A percentile compares a stretch with the other conserved stretches of the same genome.
phyloP scores from a whole-genome alignment of 2,329 filamentous ascomycete genomes.

The Paecilomyces dactylethromorphus region DNA sequence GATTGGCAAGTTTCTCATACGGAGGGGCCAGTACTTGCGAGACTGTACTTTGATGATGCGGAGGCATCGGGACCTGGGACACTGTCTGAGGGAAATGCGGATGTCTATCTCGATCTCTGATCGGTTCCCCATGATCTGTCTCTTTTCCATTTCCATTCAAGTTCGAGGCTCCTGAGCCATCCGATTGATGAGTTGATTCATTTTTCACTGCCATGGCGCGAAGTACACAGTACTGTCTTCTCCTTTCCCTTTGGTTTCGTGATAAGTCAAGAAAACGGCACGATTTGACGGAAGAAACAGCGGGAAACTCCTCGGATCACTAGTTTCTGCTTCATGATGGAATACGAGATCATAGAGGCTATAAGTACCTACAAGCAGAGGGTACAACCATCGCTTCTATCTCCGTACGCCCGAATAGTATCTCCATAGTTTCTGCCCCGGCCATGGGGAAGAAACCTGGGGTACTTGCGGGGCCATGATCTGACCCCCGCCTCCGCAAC shows the following conservation, averaged over 20 bases:
- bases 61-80: not conserved
- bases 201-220: not conserved
- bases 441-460: not conserved
- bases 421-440: not conserved
- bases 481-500: not conserved
- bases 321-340: not conserved
- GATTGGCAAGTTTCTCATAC: slow-evolving; percentile 48
- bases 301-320: not conserved
- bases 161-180: not conserved
- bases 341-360: not conserved
- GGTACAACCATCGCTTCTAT: not conserved
- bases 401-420: not conserved
- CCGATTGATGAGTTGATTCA: not conserved
- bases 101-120: not conserved
- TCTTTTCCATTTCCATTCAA: not conserved
- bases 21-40: slow-evolving; percentile 10
- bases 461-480: not conserved
- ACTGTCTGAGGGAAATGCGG: not conserved
- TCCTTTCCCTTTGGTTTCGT: not conserved
- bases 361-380: not conserved
- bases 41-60: not conserved
- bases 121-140: not conserved
- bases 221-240: not conserved
- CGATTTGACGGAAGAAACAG: not conserved
- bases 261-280: not conserved